phyloP scores from a whole-genome alignment of 345 rosid species.

The Camelina neglecta region DNA sequence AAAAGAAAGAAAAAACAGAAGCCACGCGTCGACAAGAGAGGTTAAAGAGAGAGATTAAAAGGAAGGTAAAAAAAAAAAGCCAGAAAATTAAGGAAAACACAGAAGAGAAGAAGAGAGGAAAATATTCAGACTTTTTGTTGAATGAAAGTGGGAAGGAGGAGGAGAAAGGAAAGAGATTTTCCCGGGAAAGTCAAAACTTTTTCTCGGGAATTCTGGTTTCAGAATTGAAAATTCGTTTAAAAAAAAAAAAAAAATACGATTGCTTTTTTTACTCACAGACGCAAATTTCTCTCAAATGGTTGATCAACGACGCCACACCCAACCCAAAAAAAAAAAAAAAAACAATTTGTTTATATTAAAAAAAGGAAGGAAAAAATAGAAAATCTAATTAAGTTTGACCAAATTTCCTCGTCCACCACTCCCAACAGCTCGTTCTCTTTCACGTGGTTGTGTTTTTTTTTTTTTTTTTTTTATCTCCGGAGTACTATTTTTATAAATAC shows the following conservation, averaged over 20 bases:
- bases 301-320: background rate
- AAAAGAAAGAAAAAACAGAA: background rate
- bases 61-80: background rate
- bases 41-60: background rate
- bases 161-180: constrained; percentile 25
- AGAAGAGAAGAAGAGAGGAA: constrained; percentile 17
- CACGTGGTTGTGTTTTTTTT: constrained; percentile 34
- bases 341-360: background rate
- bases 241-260: no score
- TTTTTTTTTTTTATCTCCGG: background rate
- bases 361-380: background rate
- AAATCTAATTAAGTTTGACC: constrained; percentile 35
- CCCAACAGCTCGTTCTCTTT: constrained; percentile 34
- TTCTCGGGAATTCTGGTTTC: constrained; percentile 24
- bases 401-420: constrained; percentile 32
- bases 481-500: background rate
- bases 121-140: background rate
- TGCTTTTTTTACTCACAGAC: background rate
- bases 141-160: background rate
- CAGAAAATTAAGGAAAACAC: constrained; percentile 12
- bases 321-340: no score
- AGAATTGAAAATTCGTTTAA: background rate
- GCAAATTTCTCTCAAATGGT: background rate
- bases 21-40: constrained; percentile 36
- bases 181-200: constrained; percentile 34